Conservation (phyloP, 2,329 filamentous ascomycete species). For the Colletotrichum phormii region DNA sequence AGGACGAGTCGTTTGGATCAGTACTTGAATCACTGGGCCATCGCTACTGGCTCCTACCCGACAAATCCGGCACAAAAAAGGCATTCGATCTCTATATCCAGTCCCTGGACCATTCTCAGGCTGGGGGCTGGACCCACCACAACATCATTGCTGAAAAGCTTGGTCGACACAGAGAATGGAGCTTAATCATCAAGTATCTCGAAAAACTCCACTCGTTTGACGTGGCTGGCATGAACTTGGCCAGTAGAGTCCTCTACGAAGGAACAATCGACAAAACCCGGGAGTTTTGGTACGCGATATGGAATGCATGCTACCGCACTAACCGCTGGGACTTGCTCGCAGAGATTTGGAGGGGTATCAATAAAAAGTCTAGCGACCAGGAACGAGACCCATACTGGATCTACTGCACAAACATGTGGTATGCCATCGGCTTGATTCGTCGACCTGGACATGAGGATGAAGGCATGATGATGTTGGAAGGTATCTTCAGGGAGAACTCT, state of each 20-base stretch:
- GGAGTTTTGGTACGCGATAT: background rate
- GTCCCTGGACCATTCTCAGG: background rate
- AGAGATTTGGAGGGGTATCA: no score
- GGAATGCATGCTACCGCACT: no score
- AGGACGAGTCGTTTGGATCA: background rate
- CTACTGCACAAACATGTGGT: no score
- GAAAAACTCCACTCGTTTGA: background rate
- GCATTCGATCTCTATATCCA: background rate
- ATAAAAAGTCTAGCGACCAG: no score
- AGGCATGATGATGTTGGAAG: no score
- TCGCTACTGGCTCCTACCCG: background rate
- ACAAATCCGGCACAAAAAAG: background rate
- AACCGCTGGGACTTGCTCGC: no score
- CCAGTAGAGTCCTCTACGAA: background rate
- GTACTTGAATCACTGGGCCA: background rate
- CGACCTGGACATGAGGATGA: no score
- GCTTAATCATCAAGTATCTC: background rate
- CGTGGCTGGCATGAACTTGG: background rate
- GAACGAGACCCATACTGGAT: no score
- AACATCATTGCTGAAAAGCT: background rate
- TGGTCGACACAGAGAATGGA: background rate
- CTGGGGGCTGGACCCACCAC: background rate
- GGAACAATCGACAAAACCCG: background rate
- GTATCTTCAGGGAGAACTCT: no score
- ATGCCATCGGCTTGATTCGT: no score